Evolutionary conservation across 305 asterid species (phyloP).

Genomic region (Fraxinus floribunda): DNA sequence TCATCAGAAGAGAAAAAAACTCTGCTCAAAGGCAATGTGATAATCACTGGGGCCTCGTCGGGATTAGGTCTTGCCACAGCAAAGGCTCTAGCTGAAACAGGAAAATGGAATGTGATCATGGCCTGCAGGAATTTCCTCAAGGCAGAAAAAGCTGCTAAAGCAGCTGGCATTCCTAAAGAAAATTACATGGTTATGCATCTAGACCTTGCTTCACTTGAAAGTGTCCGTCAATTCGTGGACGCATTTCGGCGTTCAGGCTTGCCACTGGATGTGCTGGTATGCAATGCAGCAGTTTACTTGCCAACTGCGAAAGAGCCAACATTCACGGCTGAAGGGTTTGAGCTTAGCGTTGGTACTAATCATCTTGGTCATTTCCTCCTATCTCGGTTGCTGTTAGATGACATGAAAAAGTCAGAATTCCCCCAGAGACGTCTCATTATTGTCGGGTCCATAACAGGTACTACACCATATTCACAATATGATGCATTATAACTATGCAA

Average conservation of each 20-base stretch:
- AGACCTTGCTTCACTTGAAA: constrained; percentile 88
- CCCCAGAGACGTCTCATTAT: constrained; percentile 76
- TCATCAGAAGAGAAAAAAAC: constrained; percentile 67
- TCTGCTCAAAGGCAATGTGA: constrained; percentile 62
- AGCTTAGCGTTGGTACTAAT: constrained; percentile 86
- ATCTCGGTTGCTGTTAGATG: constrained; percentile 71
- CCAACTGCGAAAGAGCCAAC: constrained; percentile 95
- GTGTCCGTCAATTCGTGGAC: constrained; percentile 88
- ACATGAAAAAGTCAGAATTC: constrained; percentile 66
- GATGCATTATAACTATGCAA: not conserved
- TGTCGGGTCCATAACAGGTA: constrained; percentile 97
- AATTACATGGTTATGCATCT: constrained; percentile 83
- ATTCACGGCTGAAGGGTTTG: constrained; percentile 82
- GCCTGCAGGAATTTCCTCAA: constrained; percentile 94
- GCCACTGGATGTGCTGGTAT: constrained; percentile 81
- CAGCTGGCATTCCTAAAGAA: constrained; percentile 70
- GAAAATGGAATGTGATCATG: constrained; percentile 92
- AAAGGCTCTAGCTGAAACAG: constrained; percentile 82
- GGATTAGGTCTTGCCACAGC: constrained; percentile 93
- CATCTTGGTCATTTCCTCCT: constrained; percentile 91
- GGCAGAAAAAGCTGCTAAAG: constrained; percentile 84
- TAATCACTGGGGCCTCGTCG: constrained; percentile 88
- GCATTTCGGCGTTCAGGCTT: constrained; percentile 60
- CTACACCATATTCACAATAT: not conserved
- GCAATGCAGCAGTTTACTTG: constrained; percentile 86